Base-by-base conservation (phyloP, 2,329 filamentous ascomycete genomes). In the Aspergillus amoenus region DNA sequence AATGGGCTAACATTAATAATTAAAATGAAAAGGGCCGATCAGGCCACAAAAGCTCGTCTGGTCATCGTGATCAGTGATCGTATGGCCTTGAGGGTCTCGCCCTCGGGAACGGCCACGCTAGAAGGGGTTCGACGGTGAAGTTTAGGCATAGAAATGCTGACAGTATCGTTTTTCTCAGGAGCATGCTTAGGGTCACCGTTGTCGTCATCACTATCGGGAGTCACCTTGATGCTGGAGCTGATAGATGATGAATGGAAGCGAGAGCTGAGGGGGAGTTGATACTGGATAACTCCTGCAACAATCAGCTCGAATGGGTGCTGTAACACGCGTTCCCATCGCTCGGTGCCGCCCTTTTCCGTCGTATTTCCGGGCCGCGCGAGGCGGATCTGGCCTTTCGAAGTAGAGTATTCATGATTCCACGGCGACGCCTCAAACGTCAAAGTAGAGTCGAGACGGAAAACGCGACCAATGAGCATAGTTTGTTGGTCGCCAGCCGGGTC, bases 261-360 rank as follows among this genome's bases (percentile, higher is more conserved):
- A 4, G 82, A 83, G 58, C 79, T 84, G 54, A 88, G 75, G 7
- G 85, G 85, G 3, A 88, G 75, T 60, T 84, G 81, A 68, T 99
- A 99, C 69, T 93, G 92, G 64, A 99, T 81, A 13, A 94, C 89
- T 21, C 94, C 94, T 66, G 94, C 88, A 42, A 99, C 84, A 59
- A 97, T 93, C 48, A 99, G 82, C 64, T 97, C 91, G 66, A 97
- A 99, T 44, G 93, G 90, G 72, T 97, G 90, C 63, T 95, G 86
- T 50, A 97, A 81, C 46, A 97, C 93, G 58, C 87, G 84, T 71
- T 96, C 91, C 94, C 94, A 99, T 12, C 93, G 86, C 68, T 89
- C 86, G 2, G 88, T 88, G 8, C 93, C 94, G 41, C 90, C 89
- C 43, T 84, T 80, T 68, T 91, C 87, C 0, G 94, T 97, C 66